phyloP scores from a whole-genome alignment of 768 basidiomycete genomes.

The Phaffia australis region DNA sequence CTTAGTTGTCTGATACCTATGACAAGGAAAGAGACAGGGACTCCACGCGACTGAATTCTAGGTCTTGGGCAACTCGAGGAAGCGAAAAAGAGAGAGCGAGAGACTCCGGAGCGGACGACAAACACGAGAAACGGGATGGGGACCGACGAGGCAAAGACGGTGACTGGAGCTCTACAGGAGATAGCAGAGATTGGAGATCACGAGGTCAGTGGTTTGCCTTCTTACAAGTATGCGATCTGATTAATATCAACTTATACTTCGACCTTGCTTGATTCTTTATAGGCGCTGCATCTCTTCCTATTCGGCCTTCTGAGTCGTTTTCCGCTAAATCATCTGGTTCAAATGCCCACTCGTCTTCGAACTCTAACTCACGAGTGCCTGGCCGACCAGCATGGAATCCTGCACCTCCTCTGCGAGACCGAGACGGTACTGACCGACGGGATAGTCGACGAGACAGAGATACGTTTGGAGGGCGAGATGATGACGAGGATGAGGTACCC shows the following conservation, averaged over 20 bases:
- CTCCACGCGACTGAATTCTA: conserved; percentile 12
- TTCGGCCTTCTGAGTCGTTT: conserved; percentile 6
- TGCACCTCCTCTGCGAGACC: conserved; percentile 8
- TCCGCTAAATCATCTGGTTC: not conserved
- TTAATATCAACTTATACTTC: not conserved
- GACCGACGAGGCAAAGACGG: not conserved
- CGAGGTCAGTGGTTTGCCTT: not conserved
- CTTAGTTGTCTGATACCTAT: not conserved
- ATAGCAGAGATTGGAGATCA: conserved; percentile 9
- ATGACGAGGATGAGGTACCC: conserved; percentile 19
- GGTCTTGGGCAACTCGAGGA: conserved; percentile 5
- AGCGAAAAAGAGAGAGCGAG: not conserved
- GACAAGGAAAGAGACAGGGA: conserved; percentile 15
- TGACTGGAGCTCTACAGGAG: conserved; percentile 5
- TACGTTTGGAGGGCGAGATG: not conserved
- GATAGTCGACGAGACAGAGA: not conserved
- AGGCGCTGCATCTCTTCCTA: conserved; percentile 9
- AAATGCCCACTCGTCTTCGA: not conserved
- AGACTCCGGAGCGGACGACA: not conserved
- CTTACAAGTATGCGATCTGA: too few species aligned
- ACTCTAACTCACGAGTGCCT: conserved; percentile 6
- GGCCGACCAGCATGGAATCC: conserved; percentile 24
- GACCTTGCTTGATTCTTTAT: not conserved
- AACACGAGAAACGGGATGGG: not conserved
- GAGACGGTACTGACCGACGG: conserved; percentile 9